phyloP scores from a whole-genome alignment of 352 stramenopile species.

The Phytopythium oedochilum region DNA sequence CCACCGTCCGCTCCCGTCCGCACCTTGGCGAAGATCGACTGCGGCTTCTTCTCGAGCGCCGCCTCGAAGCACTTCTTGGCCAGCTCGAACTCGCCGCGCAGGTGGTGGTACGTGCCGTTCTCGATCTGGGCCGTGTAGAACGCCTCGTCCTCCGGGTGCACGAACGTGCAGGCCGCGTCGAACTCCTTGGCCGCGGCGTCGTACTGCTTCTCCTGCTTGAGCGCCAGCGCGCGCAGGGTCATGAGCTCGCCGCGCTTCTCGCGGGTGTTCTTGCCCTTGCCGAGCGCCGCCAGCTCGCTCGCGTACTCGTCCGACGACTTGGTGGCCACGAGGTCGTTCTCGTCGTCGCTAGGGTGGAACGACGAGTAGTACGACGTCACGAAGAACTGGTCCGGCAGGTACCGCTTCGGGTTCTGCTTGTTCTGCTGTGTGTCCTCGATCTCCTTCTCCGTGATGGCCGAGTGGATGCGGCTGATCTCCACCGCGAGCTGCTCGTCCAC shows the following conservation, averaged over 20 bases:
- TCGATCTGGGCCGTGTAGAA: slow-evolving; percentile 79
- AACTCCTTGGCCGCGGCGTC: slow-evolving; percentile 58
- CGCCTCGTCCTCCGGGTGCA: slow-evolving; percentile 40
- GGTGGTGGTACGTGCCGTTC: slow-evolving; percentile 70
- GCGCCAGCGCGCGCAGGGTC: slow-evolving; percentile 52
- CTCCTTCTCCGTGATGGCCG: slow-evolving; percentile 61
- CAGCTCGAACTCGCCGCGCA: slow-evolving; percentile 67
- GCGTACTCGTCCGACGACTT: slow-evolving; percentile 60
- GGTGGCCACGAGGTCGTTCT: slow-evolving; percentile 56
- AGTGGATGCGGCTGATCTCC: slow-evolving; percentile 78
- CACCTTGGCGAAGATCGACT: slow-evolving; percentile 71
- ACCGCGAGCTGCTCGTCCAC: slow-evolving; percentile 62
- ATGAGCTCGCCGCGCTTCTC: slow-evolving; percentile 45
- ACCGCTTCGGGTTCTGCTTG: slow-evolving; percentile 51
- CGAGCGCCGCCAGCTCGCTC: slow-evolving; percentile 35
- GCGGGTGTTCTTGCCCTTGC: slow-evolving; percentile 17
- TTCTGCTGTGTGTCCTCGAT: slow-evolving; percentile 55
- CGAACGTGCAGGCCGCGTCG: slow-evolving; percentile 39
- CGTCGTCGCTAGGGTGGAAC: slow-evolving; percentile 74
- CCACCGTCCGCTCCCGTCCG: background rate
- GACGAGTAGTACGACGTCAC: slow-evolving; percentile 86
- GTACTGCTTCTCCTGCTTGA: slow-evolving; percentile 68
- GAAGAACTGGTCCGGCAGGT: slow-evolving; percentile 77
- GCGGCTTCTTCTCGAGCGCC: slow-evolving; percentile 54
- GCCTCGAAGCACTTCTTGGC: slow-evolving; percentile 63